Evolutionary conservation across 306 rosid genomes (phyloP), one percentile per base, ranked within the genome.

Genomic region (Malus fusca): DNA sequence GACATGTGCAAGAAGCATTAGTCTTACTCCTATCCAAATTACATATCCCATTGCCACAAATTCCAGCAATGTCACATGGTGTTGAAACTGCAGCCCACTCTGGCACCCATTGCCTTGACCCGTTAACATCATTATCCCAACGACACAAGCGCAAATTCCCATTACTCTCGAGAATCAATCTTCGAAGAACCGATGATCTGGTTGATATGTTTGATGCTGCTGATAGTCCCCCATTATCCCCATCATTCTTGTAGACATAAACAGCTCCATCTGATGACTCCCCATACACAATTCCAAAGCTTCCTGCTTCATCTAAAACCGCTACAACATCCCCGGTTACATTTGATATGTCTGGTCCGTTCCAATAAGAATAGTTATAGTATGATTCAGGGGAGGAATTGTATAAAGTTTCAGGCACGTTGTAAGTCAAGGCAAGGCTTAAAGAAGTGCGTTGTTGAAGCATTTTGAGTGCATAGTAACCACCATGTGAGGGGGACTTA

Each of bases 71-170:
- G 66, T 82, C 95, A 78, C 98, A 95, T 22, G 98, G 97, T 55
- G 87, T 95, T 23, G 95, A 89, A 18, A 92, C 92, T 35, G 98
- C 93, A 60, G 98, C 97, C 97, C 98, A 95, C 66, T 95, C 93
- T 31, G 98, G 73, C 21, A 95, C 87, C 98, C 98, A 92, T 70
- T 90, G 93, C n/a, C 88, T 88, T 2, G 97, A 86, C 2, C 98
- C 97, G 53, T 90, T 95, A 33, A 92, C 81, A 53, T 95, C 87
- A 68, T 88, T 83, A 11, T 90, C 97, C 98, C 98, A 95, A 28
- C 87, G 85, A 60, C 90, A 95, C 77, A 92, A 73, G 3, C 96
- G 80, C 73, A 95, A 48, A 71, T 95, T 95, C 22, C 98, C 98
- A 61, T 89, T 90, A 35, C 83, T 81, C 77, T 95, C 98, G 5